Evolutionary conservation across 345 rosid genomes (phyloP).

Genomic region (Pistacia atlantica): DNA sequence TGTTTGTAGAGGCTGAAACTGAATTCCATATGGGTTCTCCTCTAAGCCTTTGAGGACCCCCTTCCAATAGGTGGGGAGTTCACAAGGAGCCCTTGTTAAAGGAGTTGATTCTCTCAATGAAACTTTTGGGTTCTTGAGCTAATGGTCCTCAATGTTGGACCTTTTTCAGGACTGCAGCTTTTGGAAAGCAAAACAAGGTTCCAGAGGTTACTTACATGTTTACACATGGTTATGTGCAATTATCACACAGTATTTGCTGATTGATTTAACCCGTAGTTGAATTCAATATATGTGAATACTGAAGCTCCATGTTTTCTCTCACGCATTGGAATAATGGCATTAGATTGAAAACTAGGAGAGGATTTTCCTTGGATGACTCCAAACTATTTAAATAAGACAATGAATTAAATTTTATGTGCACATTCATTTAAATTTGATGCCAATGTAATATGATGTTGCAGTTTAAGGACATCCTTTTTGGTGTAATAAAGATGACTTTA

Average conservation of each 20-base stretch:
- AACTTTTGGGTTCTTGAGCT: constrained; percentile 44
- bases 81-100: constrained; percentile 84
- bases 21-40: constrained; percentile 88
- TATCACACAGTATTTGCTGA: neutral
- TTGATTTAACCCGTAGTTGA: neutral
- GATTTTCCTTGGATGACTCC: too few relatives aligned
- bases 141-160: constrained; percentile 75
- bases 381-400: neutral
- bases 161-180: constrained; percentile 79
- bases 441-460: neutral
- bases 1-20: constrained; percentile 60
- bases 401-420: neutral
- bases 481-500: neutral
- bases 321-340: neutral
- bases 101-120: constrained; percentile 74
- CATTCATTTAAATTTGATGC: neutral
- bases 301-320: neutral
- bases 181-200: constrained; percentile 83
- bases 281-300: neutral
- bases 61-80: constrained; percentile 48
- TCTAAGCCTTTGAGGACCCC: constrained; percentile 88
- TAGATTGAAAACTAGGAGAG: neutral
- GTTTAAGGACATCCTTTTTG: neutral
- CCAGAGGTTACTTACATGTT: constrained; percentile 58
- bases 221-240: neutral